Evolutionary conservation across 2,329 filamentous ascomycete genomes (phyloP), one percentile per base, ranked within the genome.

Genomic region (Pseudophaeomoniella oleicola): DNA sequence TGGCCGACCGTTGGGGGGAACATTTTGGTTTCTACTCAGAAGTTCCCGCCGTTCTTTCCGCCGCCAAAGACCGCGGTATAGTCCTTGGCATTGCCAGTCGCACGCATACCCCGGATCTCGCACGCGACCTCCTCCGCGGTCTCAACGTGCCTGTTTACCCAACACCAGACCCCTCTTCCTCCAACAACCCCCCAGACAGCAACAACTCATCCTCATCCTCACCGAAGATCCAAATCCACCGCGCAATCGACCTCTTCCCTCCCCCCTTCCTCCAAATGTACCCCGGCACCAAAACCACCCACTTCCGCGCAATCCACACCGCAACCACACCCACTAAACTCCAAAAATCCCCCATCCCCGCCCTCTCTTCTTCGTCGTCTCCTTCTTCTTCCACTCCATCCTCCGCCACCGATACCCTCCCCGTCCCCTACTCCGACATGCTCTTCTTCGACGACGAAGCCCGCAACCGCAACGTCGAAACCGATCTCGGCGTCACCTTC

Each of bases 361-460:
- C 9, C 22, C 22, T 27, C 9, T n/a, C n/a, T n/a, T n/a, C n/a
- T n/a, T n/a, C n/a, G n/a, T n/a, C n/a, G n/a, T n/a, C n/a, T n/a
- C n/a, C n/a, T n/a, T n/a, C n/a, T n/a, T n/a, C n/a, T n/a, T n/a
- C n/a, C n/a, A n/a, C n/a, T n/a, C n/a, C n/a, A n/a, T n/a, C n/a
- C n/a, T n/a, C n/a, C n/a, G n/a, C n/a, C n/a, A n/a, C n/a, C n/a
- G n/a, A 27, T 9, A 27, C 6, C 22, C 9, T 9, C 6, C 9
- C 22, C n/a, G 9, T 94, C 2, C 61, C 64, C 4, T 93, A 75
- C 50, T 71, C 80, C 44, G 84, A 94, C 34, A 93, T 96, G 79
- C 56, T 96, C 19, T 96, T 96, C 57, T 96, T 96, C 46, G 88
- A 96, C 48, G 88, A 96, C 49, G 88, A 96, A 69, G 67, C 69